phyloP scores from a whole-genome alignment of 164 flowering plant species.

The Annona squamosa region DNA sequence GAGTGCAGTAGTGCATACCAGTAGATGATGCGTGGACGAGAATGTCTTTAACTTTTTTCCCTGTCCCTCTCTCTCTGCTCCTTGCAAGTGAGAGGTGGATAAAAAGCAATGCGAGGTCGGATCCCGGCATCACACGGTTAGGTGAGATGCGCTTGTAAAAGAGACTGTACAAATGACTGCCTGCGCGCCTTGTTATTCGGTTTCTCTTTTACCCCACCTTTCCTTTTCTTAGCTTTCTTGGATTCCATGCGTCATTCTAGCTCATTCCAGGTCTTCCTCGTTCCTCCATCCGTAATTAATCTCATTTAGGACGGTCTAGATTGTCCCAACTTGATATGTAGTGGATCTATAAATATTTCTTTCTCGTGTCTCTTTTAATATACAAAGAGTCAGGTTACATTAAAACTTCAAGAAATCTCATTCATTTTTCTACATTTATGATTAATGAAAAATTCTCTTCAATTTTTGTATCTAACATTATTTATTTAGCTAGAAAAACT shows the following conservation, averaged over 20 bases:
- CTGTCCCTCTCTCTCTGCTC: too few relatives aligned
- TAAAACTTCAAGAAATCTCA: not conserved
- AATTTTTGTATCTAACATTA: too few relatives aligned
- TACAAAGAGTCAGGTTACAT: not conserved
- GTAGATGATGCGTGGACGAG: not conserved
- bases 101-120: constrained; percentile 4
- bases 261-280: not conserved
- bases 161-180: not conserved
- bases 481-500: too few relatives aligned
- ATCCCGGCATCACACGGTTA: constrained; percentile 7
- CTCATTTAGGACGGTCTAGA: too few relatives aligned
- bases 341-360: not conserved
- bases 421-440: not conserved
- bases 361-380: not conserved
- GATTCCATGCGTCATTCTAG: not conserved
- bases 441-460: too few relatives aligned
- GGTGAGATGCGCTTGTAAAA: not conserved
- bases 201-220: not conserved
- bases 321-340: not conserved
- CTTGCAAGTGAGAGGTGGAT: not conserved
- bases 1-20: not conserved
- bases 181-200: not conserved
- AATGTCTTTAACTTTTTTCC: constrained; percentile 7
- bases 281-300: too few relatives aligned
- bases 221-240: not conserved